These are phyloP conservation scores for Orbilia quercus DNA, from an alignment of 2,329 filamentous ascomycete species.

Conservation along the genomic window DNA sequence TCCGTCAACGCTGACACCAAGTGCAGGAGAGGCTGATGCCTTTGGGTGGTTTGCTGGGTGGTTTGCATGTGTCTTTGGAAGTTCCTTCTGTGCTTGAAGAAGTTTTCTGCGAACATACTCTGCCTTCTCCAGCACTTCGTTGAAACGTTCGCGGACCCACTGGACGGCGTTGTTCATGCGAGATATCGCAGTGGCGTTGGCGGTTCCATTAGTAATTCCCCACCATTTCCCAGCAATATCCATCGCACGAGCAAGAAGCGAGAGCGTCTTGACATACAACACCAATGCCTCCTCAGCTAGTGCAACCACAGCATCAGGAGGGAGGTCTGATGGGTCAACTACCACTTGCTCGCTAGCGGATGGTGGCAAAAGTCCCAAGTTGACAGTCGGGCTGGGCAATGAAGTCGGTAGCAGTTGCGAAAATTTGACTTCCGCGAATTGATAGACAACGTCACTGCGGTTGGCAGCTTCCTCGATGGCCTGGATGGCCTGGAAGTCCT, in stretches of 20 bases:
- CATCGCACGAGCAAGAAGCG: conserved; percentile 91
- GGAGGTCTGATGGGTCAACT: conserved; percentile 73
- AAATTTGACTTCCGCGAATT: conserved; percentile 98
- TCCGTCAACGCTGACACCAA: conserved; percentile 61
- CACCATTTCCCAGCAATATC: conserved; percentile 95
- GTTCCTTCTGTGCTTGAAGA: conserved; percentile 81
- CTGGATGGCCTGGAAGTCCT: conserved; percentile 81
- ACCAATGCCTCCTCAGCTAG: conserved; percentile 95
- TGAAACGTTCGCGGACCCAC: conserved; percentile 93
- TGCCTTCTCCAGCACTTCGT: conserved; percentile 95
- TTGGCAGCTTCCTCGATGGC: conserved; percentile 91
- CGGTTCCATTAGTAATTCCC: conserved; percentile 68
- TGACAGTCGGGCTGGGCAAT: conserved; percentile 70
- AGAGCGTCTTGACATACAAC: conserved; percentile 92
- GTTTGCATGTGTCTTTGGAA: conserved; percentile 85
- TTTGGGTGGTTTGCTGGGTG: conserved; percentile 79
- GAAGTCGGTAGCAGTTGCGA: conserved; percentile 92
- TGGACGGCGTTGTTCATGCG: conserved; percentile 93
- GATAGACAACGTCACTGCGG: conserved; percentile 93
- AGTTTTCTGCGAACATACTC: conserved; percentile 92
- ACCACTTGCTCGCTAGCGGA: conserved; percentile 57
- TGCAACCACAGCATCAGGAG: conserved; percentile 83
- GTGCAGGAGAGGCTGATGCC: conserved; percentile 34
- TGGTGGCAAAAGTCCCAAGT: conserved; percentile 60
- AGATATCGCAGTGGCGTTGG: conserved; percentile 67